These are phyloP conservation scores for Lathyrus aphaca DNA, from an alignment of 306 rosid genomes.

Conservation along the genomic window DNA sequence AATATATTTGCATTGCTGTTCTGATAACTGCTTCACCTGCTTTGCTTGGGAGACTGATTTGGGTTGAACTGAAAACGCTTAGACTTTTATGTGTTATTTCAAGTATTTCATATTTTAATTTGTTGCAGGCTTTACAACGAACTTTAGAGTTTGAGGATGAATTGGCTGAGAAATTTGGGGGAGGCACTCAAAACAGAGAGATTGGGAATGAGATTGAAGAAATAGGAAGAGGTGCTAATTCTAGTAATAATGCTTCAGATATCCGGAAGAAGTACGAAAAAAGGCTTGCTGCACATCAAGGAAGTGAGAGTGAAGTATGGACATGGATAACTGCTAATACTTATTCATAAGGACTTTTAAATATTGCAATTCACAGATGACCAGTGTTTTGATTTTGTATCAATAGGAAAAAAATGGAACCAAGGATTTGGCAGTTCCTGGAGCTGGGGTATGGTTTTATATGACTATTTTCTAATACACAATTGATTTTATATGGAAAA, in stretches of 20 bases:
- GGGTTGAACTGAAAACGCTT: constrained; percentile 14
- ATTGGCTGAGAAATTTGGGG: constrained; percentile 97
- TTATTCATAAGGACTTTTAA: constrained; percentile 13
- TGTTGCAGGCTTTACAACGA: constrained; percentile 86
- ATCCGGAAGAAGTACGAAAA: constrained; percentile 92
- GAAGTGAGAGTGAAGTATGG: constrained; percentile 66
- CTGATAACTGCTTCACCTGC: constrained; percentile 15
- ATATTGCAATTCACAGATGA: constrained; percentile 31
- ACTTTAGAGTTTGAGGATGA: constrained; percentile 99
- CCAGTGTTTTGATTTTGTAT: constrained; percentile 45
- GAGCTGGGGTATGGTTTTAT: constrained; percentile 85
- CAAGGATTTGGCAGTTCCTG: constrained; percentile 90
- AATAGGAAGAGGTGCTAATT: constrained; percentile 67
- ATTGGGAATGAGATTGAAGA: constrained; percentile 81
- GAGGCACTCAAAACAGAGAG: constrained; percentile 84
- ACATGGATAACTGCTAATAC: constrained; percentile 30
- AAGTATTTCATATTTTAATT: constrained; percentile 39
- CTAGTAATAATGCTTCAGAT: constrained; percentile 74
- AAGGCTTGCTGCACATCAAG: constrained; percentile 89
- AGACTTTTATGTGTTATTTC: constrained; percentile 31
- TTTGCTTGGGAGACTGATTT: constrained; percentile 14
- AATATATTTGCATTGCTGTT: constrained; percentile 23
- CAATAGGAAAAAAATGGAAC: constrained; percentile 70
- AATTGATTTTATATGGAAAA: constrained; percentile 29
- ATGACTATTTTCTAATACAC: constrained; percentile 17